Base-by-base conservation (phyloP, 2,329 filamentous ascomycete species). In the Cercospora zeae-maydis region DNA sequence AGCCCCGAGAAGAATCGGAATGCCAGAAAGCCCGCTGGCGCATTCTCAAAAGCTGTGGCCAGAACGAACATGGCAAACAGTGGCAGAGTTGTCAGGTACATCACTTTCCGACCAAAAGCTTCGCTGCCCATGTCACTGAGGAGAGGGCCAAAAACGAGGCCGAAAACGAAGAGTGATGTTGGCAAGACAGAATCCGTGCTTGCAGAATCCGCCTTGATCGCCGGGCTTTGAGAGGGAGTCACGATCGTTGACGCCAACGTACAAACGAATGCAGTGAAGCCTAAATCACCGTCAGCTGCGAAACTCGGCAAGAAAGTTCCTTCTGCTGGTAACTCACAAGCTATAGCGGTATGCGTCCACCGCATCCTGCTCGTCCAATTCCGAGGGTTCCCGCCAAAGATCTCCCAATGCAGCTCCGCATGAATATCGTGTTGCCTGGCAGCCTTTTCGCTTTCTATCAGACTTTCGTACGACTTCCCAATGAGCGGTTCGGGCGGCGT, bases 61-160 rank as follows among this genome's bases (percentile, higher is more conserved):
- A 81, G 67, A 0, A 74, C 77, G 64, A 82, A 79, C 2, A 82
- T 83, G 1, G 84, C 84, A 7, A 87, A 89, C 52, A 86, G 82
- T 7, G 83, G 86, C 62, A 90, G 81, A 55, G 84, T 86, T 74
- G 90, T 87, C 66, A 91, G 74, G 62, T 86, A 87, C 73, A 92
- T 90, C 19, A 89, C 74, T 39, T 86, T 81, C 21, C 90, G 85
- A 34, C 90, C 90, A 68, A 82, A 84, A 37, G 90, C 78, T 77
- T 92, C 89, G 3, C 86, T 89, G 7, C 91, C 77, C 1, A 89
- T 88, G 1, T 88, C 88, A 31, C 92, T 78, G 0, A 85, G 83
- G 5, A 49, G 5, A 1, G 89, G 89, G 0, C 88, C 89, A 64
- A 88, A 86, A 1, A 87, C 89, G 59, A 91, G 88, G 1, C 74